phyloP scores from a whole-genome alignment of 495 filamentous ascomycete species.

The Aspergillus nidulans region DNA sequence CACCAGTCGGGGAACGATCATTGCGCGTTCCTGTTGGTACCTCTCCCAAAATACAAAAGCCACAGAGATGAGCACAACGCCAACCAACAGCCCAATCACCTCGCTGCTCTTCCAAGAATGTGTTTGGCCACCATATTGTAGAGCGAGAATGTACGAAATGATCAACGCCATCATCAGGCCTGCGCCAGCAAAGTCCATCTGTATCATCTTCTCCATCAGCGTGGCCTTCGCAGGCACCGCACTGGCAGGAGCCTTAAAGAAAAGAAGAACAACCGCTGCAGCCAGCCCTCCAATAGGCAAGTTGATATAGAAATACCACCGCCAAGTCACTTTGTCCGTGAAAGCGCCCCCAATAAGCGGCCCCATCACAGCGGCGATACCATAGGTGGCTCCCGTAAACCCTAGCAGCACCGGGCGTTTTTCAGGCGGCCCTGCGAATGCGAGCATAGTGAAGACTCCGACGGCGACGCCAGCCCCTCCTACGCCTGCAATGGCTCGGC shows the following conservation, averaged over 20 bases:
- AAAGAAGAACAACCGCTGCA: constrained; percentile 48
- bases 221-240: constrained; percentile 13
- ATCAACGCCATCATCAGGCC: constrained; percentile 26
- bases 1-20: not conserved
- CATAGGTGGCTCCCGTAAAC: constrained; percentile 62
- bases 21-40: not conserved
- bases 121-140: constrained; percentile 36
- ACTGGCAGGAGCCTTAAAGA: constrained; percentile 31
- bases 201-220: constrained; percentile 24
- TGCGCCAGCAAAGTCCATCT: constrained; percentile 28
- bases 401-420: constrained; percentile 62
- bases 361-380: constrained; percentile 61
- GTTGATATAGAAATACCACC: constrained; percentile 83
- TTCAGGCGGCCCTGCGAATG: constrained; percentile 43
- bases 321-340: constrained; percentile 58
- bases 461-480: constrained; percentile 35
- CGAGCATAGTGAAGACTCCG: constrained; percentile 32
- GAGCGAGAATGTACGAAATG: constrained; percentile 31
- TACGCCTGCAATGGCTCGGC: constrained; percentile 66
- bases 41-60: not conserved
- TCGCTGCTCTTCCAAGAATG: constrained; percentile 12
- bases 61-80: not conserved
- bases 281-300: constrained; percentile 58
- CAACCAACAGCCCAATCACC: not conserved
- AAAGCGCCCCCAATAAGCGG: constrained; percentile 58